These are phyloP conservation scores for Piper longum DNA, from an alignment of 164 flowering plant species.

Conservation along the genomic window DNA sequence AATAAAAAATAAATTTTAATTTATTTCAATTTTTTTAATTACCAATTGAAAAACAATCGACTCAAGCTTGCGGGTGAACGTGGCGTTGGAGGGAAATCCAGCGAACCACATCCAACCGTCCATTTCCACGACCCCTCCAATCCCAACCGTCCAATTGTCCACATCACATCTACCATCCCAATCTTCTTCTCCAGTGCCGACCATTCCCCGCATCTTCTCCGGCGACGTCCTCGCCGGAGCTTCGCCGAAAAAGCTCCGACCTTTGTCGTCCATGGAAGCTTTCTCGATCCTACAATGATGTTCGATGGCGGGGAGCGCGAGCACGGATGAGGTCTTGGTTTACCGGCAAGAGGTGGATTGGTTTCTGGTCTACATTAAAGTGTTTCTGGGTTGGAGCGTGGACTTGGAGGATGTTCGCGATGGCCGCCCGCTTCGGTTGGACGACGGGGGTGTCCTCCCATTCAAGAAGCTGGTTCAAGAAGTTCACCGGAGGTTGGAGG, in stretches of 20 bases:
- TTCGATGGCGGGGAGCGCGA: no score
- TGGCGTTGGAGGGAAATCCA: not conserved
- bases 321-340: constrained; percentile 6
- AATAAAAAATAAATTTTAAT: no score
- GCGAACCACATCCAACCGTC: not conserved
- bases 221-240: not conserved
- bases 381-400: constrained; percentile 8
- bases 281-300: no score
- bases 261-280: no score
- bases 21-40: no score
- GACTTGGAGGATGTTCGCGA: constrained; percentile 4
- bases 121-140: not conserved
- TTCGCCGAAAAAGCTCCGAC: no score
- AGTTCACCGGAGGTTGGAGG: constrained; percentile 37
- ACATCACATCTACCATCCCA: not conserved
- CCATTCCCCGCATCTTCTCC: not conserved
- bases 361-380: constrained; percentile 13
- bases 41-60: no score
- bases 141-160: not conserved
- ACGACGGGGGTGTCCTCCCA: constrained; percentile 32
- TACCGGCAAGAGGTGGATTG: constrained; percentile 12
- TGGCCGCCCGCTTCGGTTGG: not conserved
- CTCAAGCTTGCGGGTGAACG: no score
- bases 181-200: not conserved
- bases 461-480: constrained; percentile 44